Evolutionary conservation across 768 basidiomycete species (phyloP), one percentile per base, ranked within the genome.

Genomic region (Sarcodon aspratus): DNA sequence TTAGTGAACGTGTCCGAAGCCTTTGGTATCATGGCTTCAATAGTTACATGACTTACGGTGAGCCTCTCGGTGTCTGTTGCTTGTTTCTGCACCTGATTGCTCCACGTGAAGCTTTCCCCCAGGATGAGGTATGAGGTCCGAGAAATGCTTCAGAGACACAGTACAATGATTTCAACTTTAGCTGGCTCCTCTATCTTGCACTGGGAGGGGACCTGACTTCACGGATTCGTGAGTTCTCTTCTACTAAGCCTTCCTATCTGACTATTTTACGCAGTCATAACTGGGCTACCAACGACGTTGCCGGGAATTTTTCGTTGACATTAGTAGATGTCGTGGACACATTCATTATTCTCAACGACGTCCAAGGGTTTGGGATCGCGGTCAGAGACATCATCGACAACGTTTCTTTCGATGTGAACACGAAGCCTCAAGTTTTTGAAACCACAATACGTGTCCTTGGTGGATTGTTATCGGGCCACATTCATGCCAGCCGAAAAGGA

Each of bases 401-500:
- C 74, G 87, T 96, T 36, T 82, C 82, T 1, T 97, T 96, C 63
- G 88, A 97, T 60, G 85, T 92, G 50, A 83, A 97, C 64, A 91
- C 90, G 37, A 90, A 82, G 63, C 92, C 96, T n/a, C 95, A 99
- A 72, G 85, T 98, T 4, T 99, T 99, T 59, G 95, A 99, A 69
- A 89, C 88, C 9, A 97, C 90, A 1, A 98, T 98, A 48, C 80
- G 94, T 27, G 90, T 93, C 6, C 69, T 99, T 8, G 96, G 96
- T 3, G 91, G 92, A 4, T 74, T 99, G 35, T 63, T 93, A 11
- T 90, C 88, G 7, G 92, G 79, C 21, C 92, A 93, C 57, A 78
- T 84, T 46, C 86, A 82, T 60, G 87, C 89, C n/a, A 80, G 71
- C 51, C 70, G 78, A 45, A 66, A 72, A 2, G 75, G 67, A 2